A percentile compares a stretch with the other conserved stretches of the same genome.
Conservation (phyloP, 2,329 filamentous ascomycete genomes). For the Coniochaeta sp. region DNA sequence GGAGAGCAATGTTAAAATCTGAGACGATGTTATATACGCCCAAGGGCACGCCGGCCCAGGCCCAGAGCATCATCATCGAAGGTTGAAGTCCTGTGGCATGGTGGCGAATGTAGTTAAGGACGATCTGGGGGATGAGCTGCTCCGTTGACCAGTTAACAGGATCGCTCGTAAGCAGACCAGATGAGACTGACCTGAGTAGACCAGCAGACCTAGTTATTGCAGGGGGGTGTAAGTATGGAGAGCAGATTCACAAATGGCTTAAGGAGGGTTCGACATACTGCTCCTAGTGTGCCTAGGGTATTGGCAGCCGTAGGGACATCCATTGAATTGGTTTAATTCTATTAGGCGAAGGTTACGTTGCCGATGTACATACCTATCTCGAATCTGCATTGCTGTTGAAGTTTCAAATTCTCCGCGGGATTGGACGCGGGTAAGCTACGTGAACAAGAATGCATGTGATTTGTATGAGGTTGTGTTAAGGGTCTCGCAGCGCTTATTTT, state of each 20-base stretch:
- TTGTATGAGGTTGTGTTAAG: no score
- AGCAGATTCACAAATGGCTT: neutral
- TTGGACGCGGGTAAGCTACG: no score
- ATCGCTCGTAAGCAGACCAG: no score
- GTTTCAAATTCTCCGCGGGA: no score
- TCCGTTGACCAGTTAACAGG: no score
- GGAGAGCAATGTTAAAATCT: slow-evolving; percentile 31
- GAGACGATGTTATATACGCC: slow-evolving; percentile 42
- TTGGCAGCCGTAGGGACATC: neutral
- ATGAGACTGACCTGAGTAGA: neutral
- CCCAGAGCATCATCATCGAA: slow-evolving; percentile 68
- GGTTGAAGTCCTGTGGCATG: slow-evolving; percentile 58
- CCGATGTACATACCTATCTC: neutral
- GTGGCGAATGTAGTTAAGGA: slow-evolving; percentile 60
- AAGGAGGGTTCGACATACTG: neutral
- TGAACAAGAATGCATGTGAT: no score
- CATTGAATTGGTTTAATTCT: neutral
- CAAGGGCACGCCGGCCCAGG: slow-evolving; percentile 58
- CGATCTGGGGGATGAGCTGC: slow-evolving; percentile 61
- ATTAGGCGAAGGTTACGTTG: no score
- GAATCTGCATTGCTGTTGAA: no score
- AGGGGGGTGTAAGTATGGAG: neutral
- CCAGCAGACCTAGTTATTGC: neutral
- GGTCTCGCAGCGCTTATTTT: no score
- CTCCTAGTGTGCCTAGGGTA: neutral